phyloP scores from a whole-genome alignment of 2,329 filamentous ascomycete genomes.

The Xylariaceae sp. region DNA sequence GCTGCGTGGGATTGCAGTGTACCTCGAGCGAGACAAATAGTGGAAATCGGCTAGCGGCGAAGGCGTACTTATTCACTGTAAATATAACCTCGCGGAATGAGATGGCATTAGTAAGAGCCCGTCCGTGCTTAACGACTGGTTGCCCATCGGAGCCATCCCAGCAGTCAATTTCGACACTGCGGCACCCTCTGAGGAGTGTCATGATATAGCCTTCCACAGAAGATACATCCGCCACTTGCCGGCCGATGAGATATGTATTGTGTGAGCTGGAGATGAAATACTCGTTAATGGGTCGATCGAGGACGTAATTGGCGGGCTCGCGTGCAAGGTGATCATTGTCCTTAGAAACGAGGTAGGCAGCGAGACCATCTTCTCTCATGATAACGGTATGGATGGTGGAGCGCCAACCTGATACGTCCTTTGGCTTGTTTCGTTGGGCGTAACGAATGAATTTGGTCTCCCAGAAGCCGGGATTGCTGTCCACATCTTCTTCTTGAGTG shows the following conservation, averaged over 20 bases:
- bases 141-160: constrained; percentile 90
- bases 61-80: constrained; percentile 92
- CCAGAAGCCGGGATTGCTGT: constrained; percentile 61
- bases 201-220: constrained; percentile 94
- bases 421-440: constrained; percentile 52
- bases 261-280: constrained; percentile 99
- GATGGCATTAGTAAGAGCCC: constrained; percentile 81
- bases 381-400: constrained; percentile 43
- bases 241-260: constrained; percentile 91
- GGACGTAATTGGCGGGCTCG: constrained; percentile 53
- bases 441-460: constrained; percentile 66
- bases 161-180: constrained; percentile 95
- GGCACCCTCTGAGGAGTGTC: constrained; percentile 80
- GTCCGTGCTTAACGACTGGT: constrained; percentile 86
- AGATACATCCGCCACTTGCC: constrained; percentile 82
- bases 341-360: constrained; percentile 68
- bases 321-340: constrained; percentile 63
- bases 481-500: constrained; percentile 70
- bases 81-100: constrained; percentile 87
- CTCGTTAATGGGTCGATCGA: constrained; percentile 85
- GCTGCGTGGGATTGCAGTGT: constrained; percentile 79
- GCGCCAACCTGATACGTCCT: constrained; percentile 40
- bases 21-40: constrained; percentile 94
- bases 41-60: constrained; percentile 78
- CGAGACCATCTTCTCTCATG: constrained; percentile 75